Conservation (phyloP, 2,329 filamentous ascomycete genomes). For the Graphiopsis chlorocephala region DNA sequence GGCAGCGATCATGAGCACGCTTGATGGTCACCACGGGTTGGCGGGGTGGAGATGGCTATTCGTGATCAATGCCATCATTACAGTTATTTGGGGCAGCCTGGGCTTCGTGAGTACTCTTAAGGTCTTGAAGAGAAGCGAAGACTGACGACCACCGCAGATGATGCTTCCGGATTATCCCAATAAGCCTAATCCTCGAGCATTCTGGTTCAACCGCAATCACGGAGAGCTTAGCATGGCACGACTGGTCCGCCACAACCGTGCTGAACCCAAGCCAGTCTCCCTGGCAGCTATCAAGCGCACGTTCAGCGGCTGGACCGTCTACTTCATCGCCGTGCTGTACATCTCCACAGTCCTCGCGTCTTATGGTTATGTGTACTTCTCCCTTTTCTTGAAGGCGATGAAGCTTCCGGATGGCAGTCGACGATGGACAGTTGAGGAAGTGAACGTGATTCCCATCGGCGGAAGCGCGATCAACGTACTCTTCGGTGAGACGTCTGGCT, state of each 20-base stretch:
- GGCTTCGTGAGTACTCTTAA: constrained; percentile 9
- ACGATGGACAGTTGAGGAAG: constrained; percentile 44
- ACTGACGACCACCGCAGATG: constrained; percentile 33
- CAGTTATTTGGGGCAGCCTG: constrained; percentile 21
- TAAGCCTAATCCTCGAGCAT: constrained; percentile 35
- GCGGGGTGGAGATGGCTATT: constrained; percentile 48
- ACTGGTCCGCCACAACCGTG: constrained; percentile 44
- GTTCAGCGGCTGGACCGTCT: constrained; percentile 45
- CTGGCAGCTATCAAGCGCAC: constrained; percentile 46
- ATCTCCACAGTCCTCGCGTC: constrained; percentile 46
- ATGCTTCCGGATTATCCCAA: constrained; percentile 48
- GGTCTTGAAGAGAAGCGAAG: not conserved
- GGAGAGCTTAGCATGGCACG: constrained; percentile 44
- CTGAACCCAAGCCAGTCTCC: constrained; percentile 47
- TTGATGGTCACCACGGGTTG: constrained; percentile 41
- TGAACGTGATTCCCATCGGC: constrained; percentile 51
- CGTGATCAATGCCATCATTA: constrained; percentile 35
- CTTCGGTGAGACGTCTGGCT: constrained; percentile 28
- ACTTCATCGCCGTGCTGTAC: constrained; percentile 47
- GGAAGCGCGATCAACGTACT: constrained; percentile 50
- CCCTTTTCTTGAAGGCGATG: constrained; percentile 43
- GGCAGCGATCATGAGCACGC: constrained; percentile 25
- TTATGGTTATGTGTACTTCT: constrained; percentile 49
- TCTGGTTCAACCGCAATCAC: constrained; percentile 47
- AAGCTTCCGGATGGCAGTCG: constrained; percentile 42